Base-by-base conservation (phyloP, 2,329 filamentous ascomycete species). In the Xylariaceae sp. region DNA sequence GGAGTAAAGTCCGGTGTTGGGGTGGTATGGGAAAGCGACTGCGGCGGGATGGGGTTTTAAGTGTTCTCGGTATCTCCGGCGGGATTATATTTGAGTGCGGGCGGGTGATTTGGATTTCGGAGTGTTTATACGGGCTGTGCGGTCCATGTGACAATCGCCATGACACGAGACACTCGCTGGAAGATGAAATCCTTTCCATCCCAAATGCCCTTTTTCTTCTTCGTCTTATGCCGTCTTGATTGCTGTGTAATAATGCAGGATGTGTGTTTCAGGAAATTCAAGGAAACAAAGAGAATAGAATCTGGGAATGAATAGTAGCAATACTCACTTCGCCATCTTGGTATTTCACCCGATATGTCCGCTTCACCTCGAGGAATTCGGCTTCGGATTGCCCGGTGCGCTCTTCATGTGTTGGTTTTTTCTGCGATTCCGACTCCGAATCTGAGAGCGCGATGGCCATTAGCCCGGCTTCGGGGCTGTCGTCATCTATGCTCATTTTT, bases 301-400 rank as follows among this genome's bases (percentile, higher is more conserved):
- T 22, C 12, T 22, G 16, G 37, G 25, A 16, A 25, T 6, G 32
- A 6, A 42, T 29, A 40, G 11, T 39, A 40, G 25, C 14, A 23
- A 17, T 25, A 58, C 67, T 50, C 57, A 79, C 77, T 53, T 80
- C 65, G 47, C 77, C 77, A 48, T 80, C 76, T 55, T 80, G 75
- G 29, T 78, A 56, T 52, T 76, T 79, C 19, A 65, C 66, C 14
- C 53, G 54, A 47, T 80, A 81, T 1, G 55, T 61, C 4, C 55
- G 59, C 57, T 69, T 72, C 3, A 80, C 64, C 5, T 60, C 64
- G 49, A 69, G 69, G 52, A 77, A 80, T 2, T 70, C 69, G 14
- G 68, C 70, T 48, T 79, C 75, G 0, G 76, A 70, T 57, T 79
- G 76, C 53, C 40, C 61, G 3, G 47, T 48, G 53, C 44, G 53